Evolutionary conservation across 768 basidiomycete species (phyloP), one percentile per base, ranked within the genome.

Genomic region (Boletus tylopilopsis): DNA sequence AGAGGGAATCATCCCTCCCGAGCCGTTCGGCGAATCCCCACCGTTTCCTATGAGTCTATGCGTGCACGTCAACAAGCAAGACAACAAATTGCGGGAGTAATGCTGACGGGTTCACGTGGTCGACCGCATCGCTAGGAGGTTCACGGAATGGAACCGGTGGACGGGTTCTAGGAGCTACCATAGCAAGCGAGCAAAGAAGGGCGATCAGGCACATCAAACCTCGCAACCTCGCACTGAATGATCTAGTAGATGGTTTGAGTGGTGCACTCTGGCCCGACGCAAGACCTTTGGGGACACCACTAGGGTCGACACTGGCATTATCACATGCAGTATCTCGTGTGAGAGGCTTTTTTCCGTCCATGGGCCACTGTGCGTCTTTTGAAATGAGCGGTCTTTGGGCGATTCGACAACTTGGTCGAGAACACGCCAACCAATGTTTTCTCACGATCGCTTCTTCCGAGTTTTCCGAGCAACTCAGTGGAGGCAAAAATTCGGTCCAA

Each of bases 1-100:
- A 8, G 82, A 84, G 0, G 87, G 86, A 40, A 89, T 87, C 84
- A 86, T 88, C 0, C 87, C 87, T 23, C 87, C 86, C 0, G 83
- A 82, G 2, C 77, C 79, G 56, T 87, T 81, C 1, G 87, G 85
- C 0, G 78, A 78, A 52, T 81, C 78, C 0, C 87, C 87, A 0
- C 83, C 84, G 54, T 86, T 87, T 10, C 87, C 87, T 40, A 88
- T 88, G 34, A 87, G 61, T 16, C 76, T 77, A 40, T n/a, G 34
- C n/a, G n/a, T n/a, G n/a, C 30, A 32, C 15, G 18, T 51, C 13
- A 21, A 15, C 29, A 10, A 35, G 6, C 12, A 6, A 43, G 5
- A 10, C 18, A 35, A 18, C n/a, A 19, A 2, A 29, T 27, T 6
- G 43, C 2, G 22, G 19, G 18, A 6, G 23, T n/a, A n/a, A 27